phyloP scores from a whole-genome alignment of 2,329 filamentous ascomycete genomes.

The Aspergillus awamori region DNA sequence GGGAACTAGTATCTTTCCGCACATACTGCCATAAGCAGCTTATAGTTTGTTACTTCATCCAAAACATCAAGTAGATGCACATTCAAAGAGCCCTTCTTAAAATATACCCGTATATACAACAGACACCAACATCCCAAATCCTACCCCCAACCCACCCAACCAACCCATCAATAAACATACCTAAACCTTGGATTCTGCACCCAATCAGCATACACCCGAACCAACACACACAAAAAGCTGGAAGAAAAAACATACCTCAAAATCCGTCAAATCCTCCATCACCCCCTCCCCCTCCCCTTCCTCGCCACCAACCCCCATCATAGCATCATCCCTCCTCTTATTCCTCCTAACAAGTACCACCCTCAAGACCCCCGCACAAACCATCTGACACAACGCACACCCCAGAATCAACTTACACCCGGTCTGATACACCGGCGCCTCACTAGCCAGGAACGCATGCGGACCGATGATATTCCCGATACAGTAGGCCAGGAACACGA shows the following conservation, averaged over 20 bases:
- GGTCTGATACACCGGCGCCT: constrained; percentile 53
- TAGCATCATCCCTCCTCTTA: constrained; percentile 16
- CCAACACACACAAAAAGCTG: background rate
- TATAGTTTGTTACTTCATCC: no score
- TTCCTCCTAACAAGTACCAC: constrained; percentile 25
- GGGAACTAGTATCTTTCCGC: no score
- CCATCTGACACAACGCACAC: constrained; percentile 26
- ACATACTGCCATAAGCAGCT: no score
- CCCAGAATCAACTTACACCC: constrained; percentile 56
- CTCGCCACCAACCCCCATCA: background rate
- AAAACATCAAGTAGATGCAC: no score
- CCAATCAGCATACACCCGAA: no score
- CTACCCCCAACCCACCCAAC: no score
- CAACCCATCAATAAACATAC: background rate
- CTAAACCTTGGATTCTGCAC: constrained; percentile 25
- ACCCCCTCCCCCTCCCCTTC: constrained; percentile 16
- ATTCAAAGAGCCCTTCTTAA: no score
- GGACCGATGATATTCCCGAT: constrained; percentile 52
- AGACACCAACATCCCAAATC: no score
- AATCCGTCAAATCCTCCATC: constrained; percentile 32
- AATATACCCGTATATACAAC: no score
- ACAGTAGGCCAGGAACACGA: constrained; percentile 50
- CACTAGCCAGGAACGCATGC: constrained; percentile 46
- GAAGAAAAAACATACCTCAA: constrained; percentile 24
- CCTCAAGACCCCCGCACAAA: constrained; percentile 24